Base-by-base conservation (phyloP, 371 early-diverging fungal genomes). In the Mortierella sp. region DNA sequence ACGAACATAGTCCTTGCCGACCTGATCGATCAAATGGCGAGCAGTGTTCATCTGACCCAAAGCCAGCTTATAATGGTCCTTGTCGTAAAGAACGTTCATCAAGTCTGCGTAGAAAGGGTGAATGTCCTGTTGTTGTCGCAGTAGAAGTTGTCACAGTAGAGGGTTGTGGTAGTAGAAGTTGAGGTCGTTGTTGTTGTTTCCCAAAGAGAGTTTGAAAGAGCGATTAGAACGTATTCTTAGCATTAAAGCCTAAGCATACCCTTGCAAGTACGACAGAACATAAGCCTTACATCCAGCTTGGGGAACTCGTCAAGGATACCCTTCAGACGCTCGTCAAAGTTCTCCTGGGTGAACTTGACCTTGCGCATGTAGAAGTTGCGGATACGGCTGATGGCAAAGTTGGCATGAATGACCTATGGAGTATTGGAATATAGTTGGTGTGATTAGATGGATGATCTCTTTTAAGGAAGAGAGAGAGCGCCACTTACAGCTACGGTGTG, bases 51-150 rank as follows among this genome's bases (percentile, higher is more conserved):
- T 95, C 90, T 99, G 99, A 75, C 99, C 99, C 77, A 99, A 93
- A 44, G 99, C 99, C 74, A 99, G 95, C 92, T 99, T 99, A 94
- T 99, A 99, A 90, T 99, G 99, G 90, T 99, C 99, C 90, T 97
- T 97, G 94, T 99, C 99, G 92, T 99, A 99, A 71, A 99, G 94
- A 38, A 99, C 99, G 91, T 99, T 99, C 97, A 99, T 99, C 84
- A 99, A 91, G 90, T 99, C 99, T 24, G 99, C 94, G 89, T 99
- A 99, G 92, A 99, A 99, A n/a, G 99, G 99, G 89, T 99, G 99
- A 80, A 99, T 97, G 89, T 99, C 99, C 95, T 96, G 90, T 1
- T 48, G 34, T 58, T 7, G n/a, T 57, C 26, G 26, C 8, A 4
- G 42, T 38, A 5, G 42, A 5, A 38, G 65, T 68, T 24, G 68